Evolutionary conservation across 2,329 filamentous ascomycete genomes (phyloP), one percentile per base, ranked within the genome.

Genomic region (Pestalotiopsis sp.): DNA sequence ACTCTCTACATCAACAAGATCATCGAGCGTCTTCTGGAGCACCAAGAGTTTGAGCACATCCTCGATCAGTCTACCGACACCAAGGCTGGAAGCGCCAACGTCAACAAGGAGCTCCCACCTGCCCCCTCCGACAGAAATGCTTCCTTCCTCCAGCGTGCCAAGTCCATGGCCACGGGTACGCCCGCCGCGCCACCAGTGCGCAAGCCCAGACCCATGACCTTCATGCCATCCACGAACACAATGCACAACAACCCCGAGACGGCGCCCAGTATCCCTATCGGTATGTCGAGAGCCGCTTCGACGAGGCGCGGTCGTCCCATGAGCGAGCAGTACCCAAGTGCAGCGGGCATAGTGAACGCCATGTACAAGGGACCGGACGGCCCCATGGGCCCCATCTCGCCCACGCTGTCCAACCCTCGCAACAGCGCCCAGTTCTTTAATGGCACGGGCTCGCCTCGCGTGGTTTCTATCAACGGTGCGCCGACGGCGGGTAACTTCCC

Each of bases 1-100:
- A 97, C 94, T 27, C 86, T 98, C 72, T 99, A 99, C 84, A 98
- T 99, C 85, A 97, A 98, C 88, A 97, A 96, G 83, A 98, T 99
- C 79, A 97, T 99, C 79, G 96, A 96, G 79, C 92, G 96, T 68
- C 89, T 99, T 59, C 87, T 99, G 71, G 93, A 97, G 78, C 93
- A 98, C 81, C 93, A 97, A 76, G 95, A 97, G 73, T 98, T 97
- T 74, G 95, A 99, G 82, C 91, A 93, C 71, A 97, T 98, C 70
- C 86, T 98, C 55, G 94, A 97, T 78, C 92, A 93, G 79, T 93
- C 92, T 9, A 88, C 89, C 65, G 88, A 91, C 67, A 83, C 85
- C 72, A 89, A 90, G 74, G 81, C 83, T 36, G 74, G 79, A 67
- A 20, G 58, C 27, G 79, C 79, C 38, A 87, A 92, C 76, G 87